Evolutionary conservation across 2,329 filamentous ascomycete genomes (phyloP).

Genomic region (Fusarium goolgardi): DNA sequence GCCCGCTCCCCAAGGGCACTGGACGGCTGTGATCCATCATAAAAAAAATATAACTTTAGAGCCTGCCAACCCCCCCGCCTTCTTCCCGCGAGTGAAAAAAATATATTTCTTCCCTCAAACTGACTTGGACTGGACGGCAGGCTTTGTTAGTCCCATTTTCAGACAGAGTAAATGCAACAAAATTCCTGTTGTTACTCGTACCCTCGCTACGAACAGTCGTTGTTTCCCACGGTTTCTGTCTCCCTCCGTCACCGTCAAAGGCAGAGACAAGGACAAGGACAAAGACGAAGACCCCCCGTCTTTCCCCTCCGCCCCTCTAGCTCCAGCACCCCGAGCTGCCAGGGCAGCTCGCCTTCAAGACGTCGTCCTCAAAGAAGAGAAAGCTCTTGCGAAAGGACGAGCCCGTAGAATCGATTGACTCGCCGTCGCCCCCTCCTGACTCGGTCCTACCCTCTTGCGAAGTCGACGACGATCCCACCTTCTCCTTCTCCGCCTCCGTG

Average conservation of each 20-base stretch:
- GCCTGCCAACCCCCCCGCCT: constrained; percentile 19
- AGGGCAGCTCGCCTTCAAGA: constrained; percentile 75
- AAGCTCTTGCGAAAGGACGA: constrained; percentile 67
- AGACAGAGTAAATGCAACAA: constrained; percentile 35
- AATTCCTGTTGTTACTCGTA: constrained; percentile 33
- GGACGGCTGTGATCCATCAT: constrained; percentile 24
- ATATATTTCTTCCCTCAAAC: constrained; percentile 7
- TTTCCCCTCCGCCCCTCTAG: constrained; percentile 29
- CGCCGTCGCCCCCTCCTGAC: constrained; percentile 57
- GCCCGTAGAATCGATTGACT: constrained; percentile 51
- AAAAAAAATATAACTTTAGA: constrained; percentile 28
- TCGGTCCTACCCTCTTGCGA: constrained; percentile 65
- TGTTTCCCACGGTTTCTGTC: constrained; percentile 13
- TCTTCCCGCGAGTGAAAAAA: constrained; percentile 10
- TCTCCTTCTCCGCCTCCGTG: constrained; percentile 62
- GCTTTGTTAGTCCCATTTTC: constrained; percentile 29
- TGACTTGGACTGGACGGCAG: constrained; percentile 15
- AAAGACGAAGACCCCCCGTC: constrained; percentile 20
- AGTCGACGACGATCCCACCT: constrained; percentile 60
- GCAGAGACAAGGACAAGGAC: constrained; percentile 18
- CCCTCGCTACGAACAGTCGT: constrained; percentile 27
- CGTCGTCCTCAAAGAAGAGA: constrained; percentile 80
- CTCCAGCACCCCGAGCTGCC: constrained; percentile 62
- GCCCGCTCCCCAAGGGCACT: constrained; percentile 40
- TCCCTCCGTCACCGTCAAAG: constrained; percentile 8